These are phyloP conservation scores for Pichia kluyveri DNA, from an alignment of 805 yeast genomes.

Conservation along the genomic window DNA sequence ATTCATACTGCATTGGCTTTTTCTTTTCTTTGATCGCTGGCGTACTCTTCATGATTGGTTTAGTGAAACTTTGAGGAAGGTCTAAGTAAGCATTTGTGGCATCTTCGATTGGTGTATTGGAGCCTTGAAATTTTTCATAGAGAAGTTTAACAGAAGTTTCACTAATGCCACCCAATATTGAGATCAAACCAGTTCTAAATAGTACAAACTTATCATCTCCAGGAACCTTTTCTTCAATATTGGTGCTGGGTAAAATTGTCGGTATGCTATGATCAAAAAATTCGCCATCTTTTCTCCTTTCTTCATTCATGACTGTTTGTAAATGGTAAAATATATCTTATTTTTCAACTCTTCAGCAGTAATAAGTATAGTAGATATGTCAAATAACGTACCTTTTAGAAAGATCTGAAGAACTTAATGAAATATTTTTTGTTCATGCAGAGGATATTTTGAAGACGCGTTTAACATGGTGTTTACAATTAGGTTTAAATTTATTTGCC, in stretches of 20 bases:
- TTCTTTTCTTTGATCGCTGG: not conserved
- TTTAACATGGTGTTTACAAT: too few species aligned
- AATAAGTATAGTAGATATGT: too few species aligned
- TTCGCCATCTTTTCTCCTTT: not conserved
- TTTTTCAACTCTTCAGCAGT: too few species aligned
- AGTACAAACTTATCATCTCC: not conserved
- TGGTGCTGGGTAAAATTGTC: not conserved
- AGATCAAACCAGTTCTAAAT: not conserved
- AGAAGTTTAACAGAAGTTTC: conserved; percentile 15
- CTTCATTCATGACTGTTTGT: not conserved
- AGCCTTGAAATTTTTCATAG: conserved; percentile 20
- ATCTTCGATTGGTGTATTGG: conserved; percentile 23
- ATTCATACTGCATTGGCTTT: not conserved
- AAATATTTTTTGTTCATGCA: too few species aligned
- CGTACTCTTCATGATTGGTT: too few species aligned
- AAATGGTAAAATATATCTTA: too few species aligned
- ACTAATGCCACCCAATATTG: conserved; percentile 18
- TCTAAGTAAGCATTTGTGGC: conserved; percentile 36
- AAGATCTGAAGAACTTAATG: too few species aligned
- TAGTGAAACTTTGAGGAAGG: conserved; percentile 4
- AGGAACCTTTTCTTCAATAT: not conserved
- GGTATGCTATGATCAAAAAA: conserved; percentile 10
- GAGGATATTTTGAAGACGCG: too few species aligned
- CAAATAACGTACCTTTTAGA: too few species aligned
- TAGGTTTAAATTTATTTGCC: too few species aligned